Evolutionary conservation across 164 flowering plant species (phyloP).

Genomic region (Aristolochia contorta): DNA sequence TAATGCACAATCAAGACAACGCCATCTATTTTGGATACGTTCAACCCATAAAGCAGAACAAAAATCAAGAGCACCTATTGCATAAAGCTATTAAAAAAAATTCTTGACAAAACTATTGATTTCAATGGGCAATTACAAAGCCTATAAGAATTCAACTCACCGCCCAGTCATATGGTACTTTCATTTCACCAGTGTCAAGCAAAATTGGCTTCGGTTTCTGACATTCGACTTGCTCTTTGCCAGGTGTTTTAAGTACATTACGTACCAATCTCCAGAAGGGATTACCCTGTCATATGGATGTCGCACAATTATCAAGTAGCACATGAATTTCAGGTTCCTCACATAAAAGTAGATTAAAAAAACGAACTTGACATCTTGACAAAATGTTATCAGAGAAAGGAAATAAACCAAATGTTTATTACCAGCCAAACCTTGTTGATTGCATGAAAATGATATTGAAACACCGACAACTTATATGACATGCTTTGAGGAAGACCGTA

Average conservation of each 20-base stretch:
- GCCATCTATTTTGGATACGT: not conserved
- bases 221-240: constrained; percentile 63
- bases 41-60: not conserved
- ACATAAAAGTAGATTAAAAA: not conserved
- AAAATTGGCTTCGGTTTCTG: constrained; percentile 91
- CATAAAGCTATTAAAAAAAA: not conserved
- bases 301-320: not conserved
- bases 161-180: constrained; percentile 92
- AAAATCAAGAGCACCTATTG: not conserved
- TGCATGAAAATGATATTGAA: no score
- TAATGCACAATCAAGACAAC: not conserved
- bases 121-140: not conserved
- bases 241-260: constrained; percentile 60
- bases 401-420: no score
- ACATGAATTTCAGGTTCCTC: not conserved
- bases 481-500: no score
- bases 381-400: no score
- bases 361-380: no score
- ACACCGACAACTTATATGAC: no score
- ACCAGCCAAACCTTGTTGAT: no score
- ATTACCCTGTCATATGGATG: constrained; percentile 58
- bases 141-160: constrained; percentile 31
- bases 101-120: not conserved
- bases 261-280: constrained; percentile 88
- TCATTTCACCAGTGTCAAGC: constrained; percentile 99